Conservation (phyloP, 768 basidiomycete species). For the Dioszegia hungarica region DNA sequence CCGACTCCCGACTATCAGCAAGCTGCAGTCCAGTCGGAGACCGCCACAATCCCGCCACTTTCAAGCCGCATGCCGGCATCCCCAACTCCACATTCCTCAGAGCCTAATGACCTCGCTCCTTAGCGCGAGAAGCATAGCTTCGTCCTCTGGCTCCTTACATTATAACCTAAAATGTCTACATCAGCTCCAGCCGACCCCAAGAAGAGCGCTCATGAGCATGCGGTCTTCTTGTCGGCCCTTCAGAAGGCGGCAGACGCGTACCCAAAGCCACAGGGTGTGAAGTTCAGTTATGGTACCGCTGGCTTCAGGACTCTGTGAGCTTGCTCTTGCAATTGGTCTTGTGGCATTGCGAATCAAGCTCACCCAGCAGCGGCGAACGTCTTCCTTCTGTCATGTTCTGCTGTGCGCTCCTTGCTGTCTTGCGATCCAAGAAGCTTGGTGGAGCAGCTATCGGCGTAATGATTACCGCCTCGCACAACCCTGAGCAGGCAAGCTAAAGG, state of each 20-base stretch:
- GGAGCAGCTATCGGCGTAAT: constrained; percentile 93
- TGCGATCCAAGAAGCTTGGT: constrained; percentile 85
- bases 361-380: constrained; percentile 33
- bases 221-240: constrained; percentile 26
- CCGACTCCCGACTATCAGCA: too few relatives aligned
- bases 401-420: constrained; percentile 79
- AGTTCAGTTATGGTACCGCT: constrained; percentile 86
- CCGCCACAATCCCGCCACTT: too few relatives aligned
- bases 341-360: neutral
- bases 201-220: constrained; percentile 31
- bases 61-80: too few relatives aligned
- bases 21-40: too few relatives aligned
- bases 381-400: constrained; percentile 92
- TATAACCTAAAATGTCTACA: neutral
- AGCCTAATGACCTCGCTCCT: too few relatives aligned
- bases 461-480: constrained; percentile 99
- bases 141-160: neutral
- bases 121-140: too few relatives aligned
- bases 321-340: constrained; percentile 56
- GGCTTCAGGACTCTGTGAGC: constrained; percentile 86
- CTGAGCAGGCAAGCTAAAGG: constrained; percentile 59
- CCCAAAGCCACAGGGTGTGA: constrained; percentile 65
- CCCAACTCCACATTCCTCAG: too few relatives aligned
- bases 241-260: constrained; percentile 49
- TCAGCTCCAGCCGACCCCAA: constrained; percentile 2